phyloP scores from a whole-genome alignment of 1,284 basidiomycete species.

The Cryptococcus floricola region DNA sequence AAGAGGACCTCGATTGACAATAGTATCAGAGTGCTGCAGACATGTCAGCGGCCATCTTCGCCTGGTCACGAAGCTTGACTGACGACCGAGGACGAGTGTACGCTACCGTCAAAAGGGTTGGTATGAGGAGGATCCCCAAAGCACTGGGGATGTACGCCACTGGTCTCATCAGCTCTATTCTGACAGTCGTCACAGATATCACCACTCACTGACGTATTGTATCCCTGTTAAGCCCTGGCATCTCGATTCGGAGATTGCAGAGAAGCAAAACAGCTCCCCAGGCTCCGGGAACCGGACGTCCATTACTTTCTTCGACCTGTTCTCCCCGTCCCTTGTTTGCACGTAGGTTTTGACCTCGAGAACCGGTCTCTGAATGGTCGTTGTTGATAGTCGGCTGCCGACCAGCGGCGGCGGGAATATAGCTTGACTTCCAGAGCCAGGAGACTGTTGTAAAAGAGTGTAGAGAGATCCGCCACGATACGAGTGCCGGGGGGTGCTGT shows the following conservation, averaged over 20 bases:
- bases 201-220: not conserved
- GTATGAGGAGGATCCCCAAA: not conserved
- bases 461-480: too few relatives aligned
- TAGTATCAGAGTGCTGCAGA: constrained; percentile 13
- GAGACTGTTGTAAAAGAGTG: too few relatives aligned
- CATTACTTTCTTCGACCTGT: not conserved
- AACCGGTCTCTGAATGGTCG: too few relatives aligned
- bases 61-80: not conserved
- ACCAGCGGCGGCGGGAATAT: too few relatives aligned
- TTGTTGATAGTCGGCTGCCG: too few relatives aligned
- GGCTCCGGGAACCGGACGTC: not conserved
- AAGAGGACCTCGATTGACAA: constrained; percentile 17
- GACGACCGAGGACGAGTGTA: not conserved
- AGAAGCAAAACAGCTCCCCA: not conserved
- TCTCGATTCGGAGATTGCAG: not conserved
- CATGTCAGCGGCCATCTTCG: not conserved
- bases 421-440: too few relatives aligned
- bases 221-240: not conserved
- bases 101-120: not conserved
- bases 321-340: too few relatives aligned
- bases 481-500: too few relatives aligned
- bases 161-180: not conserved
- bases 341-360: too few relatives aligned
- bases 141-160: not conserved
- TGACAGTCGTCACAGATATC: not conserved